Conservation (phyloP, 2,329 filamentous ascomycete genomes). For the Zelopaecilomyces penicillatus region DNA sequence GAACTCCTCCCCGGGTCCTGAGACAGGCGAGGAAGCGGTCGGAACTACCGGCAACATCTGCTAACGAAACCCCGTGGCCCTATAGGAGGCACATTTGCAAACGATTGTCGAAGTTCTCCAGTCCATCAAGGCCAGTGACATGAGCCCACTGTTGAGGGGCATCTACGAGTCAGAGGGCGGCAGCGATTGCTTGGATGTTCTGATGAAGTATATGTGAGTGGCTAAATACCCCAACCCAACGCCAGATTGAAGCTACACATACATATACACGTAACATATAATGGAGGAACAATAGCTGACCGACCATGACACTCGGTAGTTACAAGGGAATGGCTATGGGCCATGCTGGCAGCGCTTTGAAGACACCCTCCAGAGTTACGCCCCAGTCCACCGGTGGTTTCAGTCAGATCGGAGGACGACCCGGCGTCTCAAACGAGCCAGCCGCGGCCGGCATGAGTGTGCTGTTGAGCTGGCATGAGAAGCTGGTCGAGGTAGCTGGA, state of each 20-base stretch:
- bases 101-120: constrained; percentile 90
- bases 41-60: not conserved
- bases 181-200: constrained; percentile 75
- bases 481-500: constrained; percentile 89
- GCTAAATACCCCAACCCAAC: not conserved
- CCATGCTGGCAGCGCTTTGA: constrained; percentile 30
- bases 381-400: constrained; percentile 77
- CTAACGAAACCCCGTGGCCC: not conserved
- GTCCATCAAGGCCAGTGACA: constrained; percentile 92
- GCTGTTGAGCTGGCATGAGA: constrained; percentile 96
- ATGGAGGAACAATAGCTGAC: not conserved
- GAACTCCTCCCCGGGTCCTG: not conserved
- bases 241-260: not conserved
- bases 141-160: constrained; percentile 77
- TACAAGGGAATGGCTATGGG: constrained; percentile 79
- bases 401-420: constrained; percentile 61
- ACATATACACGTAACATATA: not conserved
- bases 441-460: constrained; percentile 92
- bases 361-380: constrained; percentile 40
- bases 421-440: constrained; percentile 50
- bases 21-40: not conserved
- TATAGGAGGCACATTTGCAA: constrained; percentile 73
- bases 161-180: constrained; percentile 75
- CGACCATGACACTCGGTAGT: constrained; percentile 31
- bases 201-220: constrained; percentile 95